phyloP scores from a whole-genome alignment of 768 basidiomycete genomes.

The Hygrophorus pudorinus region DNA sequence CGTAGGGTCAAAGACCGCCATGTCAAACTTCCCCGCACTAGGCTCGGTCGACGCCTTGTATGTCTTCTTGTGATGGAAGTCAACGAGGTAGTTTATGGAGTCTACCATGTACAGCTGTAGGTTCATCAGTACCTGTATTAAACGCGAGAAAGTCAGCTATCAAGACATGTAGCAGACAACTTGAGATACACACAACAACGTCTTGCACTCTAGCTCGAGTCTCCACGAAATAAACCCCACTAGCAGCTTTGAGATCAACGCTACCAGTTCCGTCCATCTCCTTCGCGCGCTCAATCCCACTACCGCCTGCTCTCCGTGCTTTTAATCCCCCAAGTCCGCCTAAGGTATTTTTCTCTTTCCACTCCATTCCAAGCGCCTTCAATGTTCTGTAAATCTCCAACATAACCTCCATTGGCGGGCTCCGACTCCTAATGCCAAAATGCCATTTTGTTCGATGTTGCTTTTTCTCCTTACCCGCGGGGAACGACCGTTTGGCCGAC shows the following conservation, averaged over 20 bases:
- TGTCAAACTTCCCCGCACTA: constrained; percentile 64
- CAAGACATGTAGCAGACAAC: not conserved
- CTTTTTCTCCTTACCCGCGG: constrained; percentile 43
- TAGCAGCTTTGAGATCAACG: constrained; percentile 60
- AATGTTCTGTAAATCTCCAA: constrained; percentile 94
- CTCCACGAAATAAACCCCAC: constrained; percentile 86
- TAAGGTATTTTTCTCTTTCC: constrained; percentile 83
- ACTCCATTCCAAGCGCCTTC: constrained; percentile 88
- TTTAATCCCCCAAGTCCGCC: constrained; percentile 58
- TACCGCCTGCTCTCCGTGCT: constrained; percentile 19
- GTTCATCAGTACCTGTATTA: constrained; percentile 82
- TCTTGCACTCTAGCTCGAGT: constrained; percentile 84
- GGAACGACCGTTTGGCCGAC: constrained; percentile 39
- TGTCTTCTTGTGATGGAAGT: constrained; percentile 96
- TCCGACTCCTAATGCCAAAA: constrained; percentile 91
- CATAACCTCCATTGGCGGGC: constrained; percentile 99
- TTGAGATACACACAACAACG: constrained; percentile 62
- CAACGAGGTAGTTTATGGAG: constrained; percentile 91
- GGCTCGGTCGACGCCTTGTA: constrained; percentile 66
- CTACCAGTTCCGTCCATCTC: constrained; percentile 50
- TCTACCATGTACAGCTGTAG: constrained; percentile 96
- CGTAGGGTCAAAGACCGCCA: constrained; percentile 38
- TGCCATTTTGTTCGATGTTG: constrained; percentile 89
- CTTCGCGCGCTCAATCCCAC: constrained; percentile 50
- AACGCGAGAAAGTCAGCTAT: constrained; percentile 1